phyloP scores from a whole-genome alignment of 495 filamentous ascomycete species.

The Mycothermus thermophilus region DNA sequence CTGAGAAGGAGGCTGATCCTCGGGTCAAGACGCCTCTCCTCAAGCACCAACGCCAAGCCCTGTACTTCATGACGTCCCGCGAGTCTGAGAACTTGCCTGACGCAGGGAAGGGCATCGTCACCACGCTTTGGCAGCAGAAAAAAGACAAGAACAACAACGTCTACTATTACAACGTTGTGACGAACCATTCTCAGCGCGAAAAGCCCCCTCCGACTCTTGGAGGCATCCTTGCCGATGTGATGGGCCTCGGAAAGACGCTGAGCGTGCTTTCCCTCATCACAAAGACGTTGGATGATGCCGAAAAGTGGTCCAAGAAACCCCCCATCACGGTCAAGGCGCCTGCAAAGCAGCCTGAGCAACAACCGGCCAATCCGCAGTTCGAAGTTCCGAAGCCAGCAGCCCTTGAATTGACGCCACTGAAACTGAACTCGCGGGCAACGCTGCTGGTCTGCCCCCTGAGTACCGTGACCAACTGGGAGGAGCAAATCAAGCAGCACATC shows the following conservation, averaged over 20 bases:
- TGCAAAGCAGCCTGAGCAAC: constrained; percentile 21
- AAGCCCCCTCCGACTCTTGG: constrained; percentile 60
- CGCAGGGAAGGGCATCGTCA: constrained; percentile 37
- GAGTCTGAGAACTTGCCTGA: constrained; percentile 40
- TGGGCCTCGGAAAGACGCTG: constrained; percentile 92
- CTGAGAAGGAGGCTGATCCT: constrained; percentile 52
- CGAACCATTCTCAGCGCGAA: constrained; percentile 45
- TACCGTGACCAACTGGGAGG: constrained; percentile 82
- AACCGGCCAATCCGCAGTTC: constrained; percentile 16
- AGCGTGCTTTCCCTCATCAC: constrained; percentile 69
- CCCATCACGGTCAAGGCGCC: constrained; percentile 28
- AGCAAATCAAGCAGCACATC: constrained; percentile 75
- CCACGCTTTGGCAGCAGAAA: constrained; percentile 60
- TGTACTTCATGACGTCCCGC: constrained; percentile 76
- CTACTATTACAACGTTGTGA: constrained; percentile 71
- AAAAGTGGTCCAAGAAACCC: constrained; percentile 37
- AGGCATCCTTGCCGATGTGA: constrained; percentile 94
- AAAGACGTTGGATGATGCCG: constrained; percentile 44
- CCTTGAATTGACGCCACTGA: constrained; percentile 33
- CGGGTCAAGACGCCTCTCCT: constrained; percentile 57
- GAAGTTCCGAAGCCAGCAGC: constrained; percentile 22
- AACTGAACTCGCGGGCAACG: constrained; percentile 61
- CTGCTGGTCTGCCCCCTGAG: constrained; percentile 84
- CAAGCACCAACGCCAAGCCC: constrained; percentile 79
- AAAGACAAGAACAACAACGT: constrained; percentile 37